Evolutionary conservation across 129 eudicot genomes (phyloP), one percentile per base, ranked within the genome.

Genomic region (Helianthus tuberosus): DNA sequence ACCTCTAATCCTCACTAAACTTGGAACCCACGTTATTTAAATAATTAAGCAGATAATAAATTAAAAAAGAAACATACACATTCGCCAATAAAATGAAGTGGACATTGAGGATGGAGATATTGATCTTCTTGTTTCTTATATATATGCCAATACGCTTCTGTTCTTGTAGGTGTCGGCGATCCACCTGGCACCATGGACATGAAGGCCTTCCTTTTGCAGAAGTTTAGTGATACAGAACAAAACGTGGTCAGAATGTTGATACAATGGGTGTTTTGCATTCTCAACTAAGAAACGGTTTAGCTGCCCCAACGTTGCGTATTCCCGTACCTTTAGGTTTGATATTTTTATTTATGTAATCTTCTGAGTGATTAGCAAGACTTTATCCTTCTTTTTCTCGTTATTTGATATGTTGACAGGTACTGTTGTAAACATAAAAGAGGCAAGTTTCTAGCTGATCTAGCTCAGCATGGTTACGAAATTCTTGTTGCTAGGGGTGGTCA

Each of bases 101-200:
- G 64, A 25, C 15, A 25, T 65, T 20, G 3, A 11, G 25, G 25
- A 48, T 16, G 25, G 48, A 23, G 69, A 73, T 44, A 65, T 9
- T 65, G 46, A 52, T 25, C 49, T 8, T 12, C 32, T 66, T 10
- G 55, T 53, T 17, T 16, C 67, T 8, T 15, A 17, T 14, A 51
- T 67, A 29, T 5, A 8, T 58, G 3, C 15, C 66, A 3, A 36
- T 59, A 8, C 62, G 48, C 47, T 8, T 53, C 12, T 66, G 14
- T 49, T 66, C 51, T 78, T 63, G 74, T 78, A 93, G 99, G 99
- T 4, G 77, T 95, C 74, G 99, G 97, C 15, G 86, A 95, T 81
- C 94, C 99, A 68, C 99, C 99, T 5, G 97, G 99, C 60, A 85
- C 85, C 25, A 95, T 95, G 99, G 99, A 95, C 81, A 89, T 95